phyloP scores from a whole-genome alignment of 768 basidiomycete species.

The Aureoboletus auriporus region DNA sequence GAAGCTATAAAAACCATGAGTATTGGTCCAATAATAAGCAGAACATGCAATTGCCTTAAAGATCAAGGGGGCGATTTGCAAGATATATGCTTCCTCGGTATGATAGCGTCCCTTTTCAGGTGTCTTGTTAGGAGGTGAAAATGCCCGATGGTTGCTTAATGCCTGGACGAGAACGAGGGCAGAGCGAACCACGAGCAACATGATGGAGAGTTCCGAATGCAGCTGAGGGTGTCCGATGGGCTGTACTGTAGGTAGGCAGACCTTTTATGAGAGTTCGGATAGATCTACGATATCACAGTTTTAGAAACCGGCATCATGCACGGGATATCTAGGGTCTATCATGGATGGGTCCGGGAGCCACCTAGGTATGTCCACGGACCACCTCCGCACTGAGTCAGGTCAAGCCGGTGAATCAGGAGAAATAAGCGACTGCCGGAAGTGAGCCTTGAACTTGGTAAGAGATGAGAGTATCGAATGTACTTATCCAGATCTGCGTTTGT shows the following conservation, averaged over 20 bases:
- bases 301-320: not conserved
- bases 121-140: constrained; percentile 55
- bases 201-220: constrained; percentile 14
- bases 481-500: not conserved
- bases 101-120: constrained; percentile 48
- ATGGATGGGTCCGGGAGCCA: not conserved
- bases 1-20: constrained; percentile 34
- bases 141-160: constrained; percentile 46
- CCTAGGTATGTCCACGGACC: not conserved
- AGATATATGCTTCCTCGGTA: constrained; percentile 46
- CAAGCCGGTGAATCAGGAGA: not conserved
- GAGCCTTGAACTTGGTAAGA: not conserved
- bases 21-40: not conserved
- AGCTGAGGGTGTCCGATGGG: not conserved
- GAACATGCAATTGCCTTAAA: constrained; percentile 42
- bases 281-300: not conserved
- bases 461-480: not conserved
- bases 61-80: constrained; percentile 53
- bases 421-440: not conserved
- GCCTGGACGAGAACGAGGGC: constrained; percentile 48
- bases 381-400: not conserved
- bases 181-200: constrained; percentile 45
- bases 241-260: not conserved
- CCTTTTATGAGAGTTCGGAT: constrained; percentile 17
- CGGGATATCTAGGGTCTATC: not conserved